Evolutionary conservation across 2,329 filamentous ascomycete species (phyloP), one percentile per base, ranked within the genome.

Genomic region (Microdochium nivale): DNA sequence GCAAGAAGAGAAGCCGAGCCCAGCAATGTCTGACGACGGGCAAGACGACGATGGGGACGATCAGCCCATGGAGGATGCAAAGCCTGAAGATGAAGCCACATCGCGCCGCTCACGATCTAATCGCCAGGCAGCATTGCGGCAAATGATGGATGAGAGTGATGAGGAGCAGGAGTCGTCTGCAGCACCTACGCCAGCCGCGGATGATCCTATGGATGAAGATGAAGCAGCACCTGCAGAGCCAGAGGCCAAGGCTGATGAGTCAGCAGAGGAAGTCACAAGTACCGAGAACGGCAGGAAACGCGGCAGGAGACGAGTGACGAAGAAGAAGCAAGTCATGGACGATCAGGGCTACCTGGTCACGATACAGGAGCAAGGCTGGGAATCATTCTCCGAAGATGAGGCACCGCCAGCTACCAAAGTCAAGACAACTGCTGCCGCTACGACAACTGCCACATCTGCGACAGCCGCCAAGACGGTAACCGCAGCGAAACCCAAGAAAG

Each of bases 141-240:
- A 58, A 27, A 67, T 67, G 64, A 67, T 67, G 64, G 64, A 66
- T 21, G 64, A 67, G 33, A 65, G 64, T 46, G 64, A 67, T 3
- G 62, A 64, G 10, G 63, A 65, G 47, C 59, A 59, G 1, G 59
- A 61, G 50, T 49, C 49, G 10, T 56, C 61, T 32, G 33, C 52
- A 21, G 58, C 61, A 10, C 57, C 52, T 7, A 54, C 58, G 9
- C 56, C 55, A n/a, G 8, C 46, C 14, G 46, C n/a, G 24, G 62
- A 61, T 24, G 62, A 65, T 23, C 58, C 58, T 1, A 32, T 30
- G 48, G 35, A 51, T 25, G 25, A 49, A 19, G 52, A 53, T 4
- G 50, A 50, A 32, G 49, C 58, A 14, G 54, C 55, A 16, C 51
- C 57, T 1, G 57, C 54, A 19, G 59, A 59, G 49, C 50, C 59